Base-by-base conservation (phyloP, 1,139 yeast species). In the Sugiyamaella neomexicana region DNA sequence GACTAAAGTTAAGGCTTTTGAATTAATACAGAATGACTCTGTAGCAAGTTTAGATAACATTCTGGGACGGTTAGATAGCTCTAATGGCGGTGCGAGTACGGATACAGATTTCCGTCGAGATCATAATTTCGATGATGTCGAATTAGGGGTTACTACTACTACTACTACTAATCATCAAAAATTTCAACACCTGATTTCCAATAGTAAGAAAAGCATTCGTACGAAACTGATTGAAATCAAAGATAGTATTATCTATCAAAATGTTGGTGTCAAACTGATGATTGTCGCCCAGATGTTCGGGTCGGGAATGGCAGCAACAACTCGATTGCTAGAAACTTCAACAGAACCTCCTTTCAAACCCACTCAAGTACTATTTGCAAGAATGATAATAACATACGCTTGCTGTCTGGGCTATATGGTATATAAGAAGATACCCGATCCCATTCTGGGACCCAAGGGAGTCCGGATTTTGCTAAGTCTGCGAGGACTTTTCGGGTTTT, bases 401-500 rank as follows among this genome's bases (percentile, higher is more conserved):
- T 79, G 84, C 36, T 82, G 90, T 58, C 61, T 82, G 46, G 57
- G 72, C 1, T 84, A 82, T 64, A 82, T 83, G 83, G 69, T 67
- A 41, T 75, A 65, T 44, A 60, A 60, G 56, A 66, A 72, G 66
- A 67, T 83, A 2, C 82, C 81, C 0, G 78, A 84, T 58, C 86
- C 83, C 12, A 85, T 93, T 1, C 77, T 85, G 60, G 97, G 97
- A 0, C 89, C 91, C 1, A 77, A 72, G 20, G 80, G 77, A 1
- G 68, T 82, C 40, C 73, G 96, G 15, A 66, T 70, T 52, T 74
- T 82, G 62, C 72, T 88, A 49, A 66, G 82, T 0, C 55, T 80
- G n/a, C 75, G 97, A 58, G 96, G 96, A 0, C 56, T 76, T 1
- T 77, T 82, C 17, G 97, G 97, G 2, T 89, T 88, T 62, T 68